Percentiles rank a stretch among this genome's conserved stretches.
phyloP scores from a whole-genome alignment of 305 asterid species.

The Solanum hybrid region DNA sequence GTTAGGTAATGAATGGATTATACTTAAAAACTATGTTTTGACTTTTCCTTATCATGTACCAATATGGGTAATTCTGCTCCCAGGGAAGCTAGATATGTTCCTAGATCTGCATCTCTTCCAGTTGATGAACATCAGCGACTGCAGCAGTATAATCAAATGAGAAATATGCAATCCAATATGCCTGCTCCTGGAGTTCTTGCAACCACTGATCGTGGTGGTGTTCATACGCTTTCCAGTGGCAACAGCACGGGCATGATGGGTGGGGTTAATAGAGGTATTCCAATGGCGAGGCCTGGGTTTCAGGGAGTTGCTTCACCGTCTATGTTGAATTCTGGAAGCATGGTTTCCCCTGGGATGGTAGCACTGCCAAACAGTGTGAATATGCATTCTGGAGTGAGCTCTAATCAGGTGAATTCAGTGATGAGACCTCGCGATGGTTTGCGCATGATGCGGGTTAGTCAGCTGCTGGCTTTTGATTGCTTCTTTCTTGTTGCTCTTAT shows the following conservation, averaged over 20 bases:
- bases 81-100: constrained; percentile 64
- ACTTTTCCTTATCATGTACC: background rate
- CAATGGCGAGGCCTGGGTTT: constrained; percentile 56
- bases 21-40: background rate
- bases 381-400: constrained; percentile 50
- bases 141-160: constrained; percentile 57
- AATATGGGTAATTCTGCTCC: constrained; percentile 11
- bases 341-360: constrained; percentile 49
- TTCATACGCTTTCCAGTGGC: constrained; percentile 52
- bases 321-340: constrained; percentile 50
- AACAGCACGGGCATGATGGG: constrained; percentile 41
- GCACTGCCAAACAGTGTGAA: constrained; percentile 39
- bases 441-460: constrained; percentile 58
- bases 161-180: constrained; percentile 44
- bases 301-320: constrained; percentile 58
- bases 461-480: constrained; percentile 2
- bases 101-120: constrained; percentile 53
- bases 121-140: constrained; percentile 74
- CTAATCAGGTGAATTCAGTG: constrained; percentile 57
- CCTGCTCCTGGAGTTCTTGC: constrained; percentile 48
- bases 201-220: constrained; percentile 62
- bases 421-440: constrained; percentile 52
- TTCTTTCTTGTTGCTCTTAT: background rate
- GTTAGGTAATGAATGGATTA: constrained; percentile 37
- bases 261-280: constrained; percentile 47